phyloP scores from a whole-genome alignment of 2,329 filamentous ascomycete genomes.

The Emmonsia crescens region DNA sequence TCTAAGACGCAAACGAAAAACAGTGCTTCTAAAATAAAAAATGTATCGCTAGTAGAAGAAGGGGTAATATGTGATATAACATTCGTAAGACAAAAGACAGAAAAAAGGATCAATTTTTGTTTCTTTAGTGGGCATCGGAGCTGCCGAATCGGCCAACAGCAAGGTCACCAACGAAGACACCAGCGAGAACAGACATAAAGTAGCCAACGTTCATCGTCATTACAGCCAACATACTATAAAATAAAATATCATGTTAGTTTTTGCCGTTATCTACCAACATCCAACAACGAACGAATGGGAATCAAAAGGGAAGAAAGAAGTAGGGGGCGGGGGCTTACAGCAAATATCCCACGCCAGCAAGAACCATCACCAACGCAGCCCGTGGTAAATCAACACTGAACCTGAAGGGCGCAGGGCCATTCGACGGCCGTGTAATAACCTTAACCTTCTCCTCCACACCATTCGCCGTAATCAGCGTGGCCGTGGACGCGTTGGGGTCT shows the following conservation, averaged over 20 bases:
- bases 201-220: constrained; percentile 87
- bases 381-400: constrained; percentile 68
- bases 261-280: neutral
- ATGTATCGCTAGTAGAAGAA: neutral
- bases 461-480: constrained; percentile 57
- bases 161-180: constrained; percentile 77
- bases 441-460: constrained; percentile 72
- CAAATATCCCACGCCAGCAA: constrained; percentile 70
- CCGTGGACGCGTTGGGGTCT: constrained; percentile 53
- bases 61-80: neutral
- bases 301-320: neutral
- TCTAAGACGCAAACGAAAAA: neutral
- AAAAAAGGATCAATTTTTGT: neutral
- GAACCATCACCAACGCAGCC: constrained; percentile 57
- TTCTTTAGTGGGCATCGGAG: constrained; percentile 39
- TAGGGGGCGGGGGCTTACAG: constrained; percentile 51
- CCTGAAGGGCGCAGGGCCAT: constrained; percentile 55
- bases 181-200: constrained; percentile 66
- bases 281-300: neutral
- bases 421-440: constrained; percentile 49
- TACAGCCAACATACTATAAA: constrained; percentile 65
- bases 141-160: constrained; percentile 59
- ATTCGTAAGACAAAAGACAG: neutral
- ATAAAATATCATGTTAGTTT: neutral
- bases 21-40: neutral